Base-by-base conservation (phyloP, 1,284 basidiomycete species). In the Boletus smithii region DNA sequence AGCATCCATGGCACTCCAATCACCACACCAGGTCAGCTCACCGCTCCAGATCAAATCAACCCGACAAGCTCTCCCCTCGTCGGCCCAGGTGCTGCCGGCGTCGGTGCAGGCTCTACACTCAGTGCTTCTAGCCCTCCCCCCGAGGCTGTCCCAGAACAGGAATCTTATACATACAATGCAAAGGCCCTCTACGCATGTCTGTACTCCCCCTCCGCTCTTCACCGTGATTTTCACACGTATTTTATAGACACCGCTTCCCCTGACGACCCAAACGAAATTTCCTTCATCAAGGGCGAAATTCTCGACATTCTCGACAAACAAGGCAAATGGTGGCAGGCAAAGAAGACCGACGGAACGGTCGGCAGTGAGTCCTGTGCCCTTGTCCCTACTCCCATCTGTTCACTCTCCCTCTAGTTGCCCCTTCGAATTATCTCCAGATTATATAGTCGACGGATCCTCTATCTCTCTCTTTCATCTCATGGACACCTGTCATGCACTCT, bases 291-390 rank as follows among this genome's bases (percentile, higher is more conserved):
- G 68, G 93, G 93, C 44, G 95, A 99, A 65, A 77, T 94, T 34
- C 79, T 99, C 55, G 94, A 98, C 50, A 91, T 99, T 53, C 70
- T 95, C 44, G 97, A 99, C 71, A 95, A 91, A 67, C 81, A 85
- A 58, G 92, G 91, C 44, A 94, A 94, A 68, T 95, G 91, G 91
- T 98, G 91, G 91, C 92, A 95, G 68, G 93, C 93, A 37, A 85
- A 77, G 61, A 97, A 91, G 67, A 66, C 79, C 13, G 86, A 91
- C 61, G 95, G 94, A 42, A 73, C 81, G 50, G 73, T 83, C 55
- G 87, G 95, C 73, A 92, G 86, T 89, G 64, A 69, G 83, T 79
- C 5, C 16, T 34, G n/a, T 46, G 29, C 13, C 23, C 36, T 45
- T 44, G 29, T 11, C 9, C 16, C 23, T 24, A n/a, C 20, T 29